A percentile compares a stretch with the other conserved stretches of the same genome.
These are phyloP conservation scores for Psilocybe cyanescens DNA, from an alignment of 768 basidiomycete genomes.

Conservation along the genomic window DNA sequence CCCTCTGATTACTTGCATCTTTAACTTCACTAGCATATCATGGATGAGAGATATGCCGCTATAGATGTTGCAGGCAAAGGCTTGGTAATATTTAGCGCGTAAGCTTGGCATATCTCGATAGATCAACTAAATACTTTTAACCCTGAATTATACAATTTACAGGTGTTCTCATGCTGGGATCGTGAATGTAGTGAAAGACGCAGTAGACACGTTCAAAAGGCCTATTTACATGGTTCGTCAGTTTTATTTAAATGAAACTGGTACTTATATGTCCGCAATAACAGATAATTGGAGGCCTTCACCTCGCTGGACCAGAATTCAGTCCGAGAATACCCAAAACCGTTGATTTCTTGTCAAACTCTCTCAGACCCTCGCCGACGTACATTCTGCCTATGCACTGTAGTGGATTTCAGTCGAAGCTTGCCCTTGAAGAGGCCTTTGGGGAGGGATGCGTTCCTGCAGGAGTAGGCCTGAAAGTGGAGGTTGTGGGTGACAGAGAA, in stretches of 20 bases:
- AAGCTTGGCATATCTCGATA: constrained; percentile 31
- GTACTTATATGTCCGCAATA: not conserved
- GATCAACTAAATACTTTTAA: not conserved
- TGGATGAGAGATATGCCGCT: constrained; percentile 82
- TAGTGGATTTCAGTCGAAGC: constrained; percentile 76
- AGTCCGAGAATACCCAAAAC: constrained; percentile 68
- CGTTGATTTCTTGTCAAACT: constrained; percentile 67
- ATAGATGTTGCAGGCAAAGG: constrained; percentile 85
- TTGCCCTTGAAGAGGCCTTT: constrained; percentile 68
- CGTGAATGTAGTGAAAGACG: constrained; percentile 80
- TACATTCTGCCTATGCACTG: constrained; percentile 88
- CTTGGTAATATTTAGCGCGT: constrained; percentile 84
- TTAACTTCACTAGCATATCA: constrained; percentile 56
- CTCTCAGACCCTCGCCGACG: constrained; percentile 62
- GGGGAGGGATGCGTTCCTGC: constrained; percentile 81
- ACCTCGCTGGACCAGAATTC: constrained; percentile 77
- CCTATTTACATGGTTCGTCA: constrained; percentile 74
- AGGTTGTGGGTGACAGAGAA: constrained; percentile 52
- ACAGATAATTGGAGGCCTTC: constrained; percentile 81
- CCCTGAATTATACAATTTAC: not conserved
- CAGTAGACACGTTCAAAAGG: constrained; percentile 58
- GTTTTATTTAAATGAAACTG: not conserved
- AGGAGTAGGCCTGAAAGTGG: constrained; percentile 71
- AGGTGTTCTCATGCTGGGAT: constrained; percentile 78
- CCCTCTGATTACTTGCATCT: not conserved